A percentile compares a stretch with the other conserved stretches of the same genome.
Evolutionary conservation across 805 yeast species (phyloP).

Genomic region (Hanseniaspora taiwanica): DNA sequence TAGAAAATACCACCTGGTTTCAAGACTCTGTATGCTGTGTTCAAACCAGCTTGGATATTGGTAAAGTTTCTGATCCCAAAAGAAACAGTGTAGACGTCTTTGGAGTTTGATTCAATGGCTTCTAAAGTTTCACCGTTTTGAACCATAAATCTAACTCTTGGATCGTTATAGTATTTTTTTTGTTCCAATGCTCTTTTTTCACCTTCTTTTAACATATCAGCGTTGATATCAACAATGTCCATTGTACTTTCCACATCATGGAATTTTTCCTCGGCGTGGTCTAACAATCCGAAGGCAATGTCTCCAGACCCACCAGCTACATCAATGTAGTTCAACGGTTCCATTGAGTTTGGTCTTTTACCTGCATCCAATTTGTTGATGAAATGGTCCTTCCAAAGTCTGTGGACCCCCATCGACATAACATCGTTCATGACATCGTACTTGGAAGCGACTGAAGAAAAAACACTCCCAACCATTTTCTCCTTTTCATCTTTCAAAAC

Average conservation of each 20-base stretch:
- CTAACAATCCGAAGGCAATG: constrained; percentile 88
- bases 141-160: constrained; percentile 64
- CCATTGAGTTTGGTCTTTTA: constrained; percentile 63
- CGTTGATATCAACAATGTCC: constrained; percentile 89
- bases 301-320: constrained; percentile 99
- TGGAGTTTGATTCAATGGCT: constrained; percentile 69
- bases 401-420: constrained; percentile 90
- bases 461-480: constrained; percentile 70
- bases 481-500: constrained; percentile 75
- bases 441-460: constrained; percentile 85
- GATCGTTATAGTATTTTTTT: constrained; percentile 36
- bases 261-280: constrained; percentile 71
- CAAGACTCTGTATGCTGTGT: constrained; percentile 90
- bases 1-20: constrained; percentile 98
- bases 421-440: constrained; percentile 97
- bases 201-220: constrained; percentile 93
- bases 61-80: constrained; percentile 97
- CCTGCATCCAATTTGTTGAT: constrained; percentile 87
- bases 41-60: constrained; percentile 80
- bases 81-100: constrained; percentile 91
- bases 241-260: constrained; percentile 66
- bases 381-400: constrained; percentile 90
- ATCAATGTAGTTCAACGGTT: constrained; percentile 78
- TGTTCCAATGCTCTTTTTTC: constrained; percentile 54
- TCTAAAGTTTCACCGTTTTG: constrained; percentile 91